A percentile compares a stretch with the other conserved stretches of the same genome.
phyloP scores from a whole-genome alignment of 176 grass and related monocot genomes.

The Poa pratensis region DNA sequence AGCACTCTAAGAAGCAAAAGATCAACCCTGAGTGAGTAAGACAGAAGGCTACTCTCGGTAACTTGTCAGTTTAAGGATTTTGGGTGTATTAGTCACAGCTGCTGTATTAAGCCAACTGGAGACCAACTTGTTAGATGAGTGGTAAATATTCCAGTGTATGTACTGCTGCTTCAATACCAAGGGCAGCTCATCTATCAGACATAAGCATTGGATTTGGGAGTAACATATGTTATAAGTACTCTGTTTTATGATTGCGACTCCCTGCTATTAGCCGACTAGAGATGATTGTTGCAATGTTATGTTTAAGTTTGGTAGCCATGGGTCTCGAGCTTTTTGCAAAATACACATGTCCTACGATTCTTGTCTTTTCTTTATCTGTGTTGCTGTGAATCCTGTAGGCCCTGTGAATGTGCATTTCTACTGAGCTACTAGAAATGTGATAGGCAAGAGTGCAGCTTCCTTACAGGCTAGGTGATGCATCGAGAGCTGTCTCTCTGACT shows the following conservation, averaged over 20 bases:
- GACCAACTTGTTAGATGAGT: slow-evolving; percentile 20
- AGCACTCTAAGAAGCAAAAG: slow-evolving; percentile 80
- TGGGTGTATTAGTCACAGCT: not conserved
- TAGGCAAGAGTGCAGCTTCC: not conserved
- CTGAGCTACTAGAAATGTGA: not conserved
- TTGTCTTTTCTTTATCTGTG: not conserved
- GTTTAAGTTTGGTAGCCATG: slow-evolving; percentile 6
- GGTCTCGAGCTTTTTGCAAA: no score
- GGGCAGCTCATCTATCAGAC: not conserved
- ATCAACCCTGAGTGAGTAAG: slow-evolving; percentile 49
- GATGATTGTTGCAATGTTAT: not conserved
- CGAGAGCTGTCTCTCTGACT: no score
- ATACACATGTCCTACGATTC: not conserved
- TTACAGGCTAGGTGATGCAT: not conserved
- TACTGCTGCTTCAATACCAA: not conserved
- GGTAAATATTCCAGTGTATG: slow-evolving; percentile 32
- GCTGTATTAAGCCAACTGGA: slow-evolving; percentile 20
- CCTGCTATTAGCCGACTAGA: not conserved
- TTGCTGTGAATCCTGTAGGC: not conserved
- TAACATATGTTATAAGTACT: slow-evolving; percentile 3
- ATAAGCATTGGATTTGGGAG: not conserved
- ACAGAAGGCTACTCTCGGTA: not conserved
- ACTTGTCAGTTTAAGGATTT: not conserved
- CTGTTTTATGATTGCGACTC: not conserved
- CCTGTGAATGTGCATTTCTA: not conserved